phyloP scores from a whole-genome alignment of 352 stramenopile species.

The Globisporangium parvum region DNA sequence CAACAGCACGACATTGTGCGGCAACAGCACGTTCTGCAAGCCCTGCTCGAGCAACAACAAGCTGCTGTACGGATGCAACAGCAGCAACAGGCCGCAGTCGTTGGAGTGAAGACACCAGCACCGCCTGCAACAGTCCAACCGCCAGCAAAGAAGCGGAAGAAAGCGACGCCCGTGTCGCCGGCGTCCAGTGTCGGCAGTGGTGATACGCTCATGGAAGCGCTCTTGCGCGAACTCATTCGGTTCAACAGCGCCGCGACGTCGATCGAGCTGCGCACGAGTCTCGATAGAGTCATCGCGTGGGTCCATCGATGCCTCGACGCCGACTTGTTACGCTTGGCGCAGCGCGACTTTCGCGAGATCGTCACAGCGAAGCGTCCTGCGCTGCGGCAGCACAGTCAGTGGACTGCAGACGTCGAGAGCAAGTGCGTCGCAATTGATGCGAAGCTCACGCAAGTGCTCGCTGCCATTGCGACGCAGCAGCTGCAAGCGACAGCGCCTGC shows the following conservation, averaged over 20 bases:
- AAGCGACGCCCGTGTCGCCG: slow-evolving; percentile 19
- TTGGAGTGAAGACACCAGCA: slow-evolving; percentile 8
- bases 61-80: slow-evolving; percentile 11
- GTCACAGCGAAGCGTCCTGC: slow-evolving; percentile 26
- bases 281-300: slow-evolving; percentile 58
- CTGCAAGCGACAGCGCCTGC: slow-evolving; percentile 2
- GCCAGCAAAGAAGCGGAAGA: slow-evolving; percentile 32
- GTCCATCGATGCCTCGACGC: slow-evolving; percentile 45
- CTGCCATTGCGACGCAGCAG: slow-evolving; percentile 7
- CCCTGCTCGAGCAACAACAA: slow-evolving; percentile 19
- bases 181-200: slow-evolving; percentile 5
- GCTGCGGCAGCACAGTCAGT: slow-evolving; percentile 34
- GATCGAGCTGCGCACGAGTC: slow-evolving; percentile 38
- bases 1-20: slow-evolving; percentile 45
- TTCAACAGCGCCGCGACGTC: slow-evolving; percentile 39
- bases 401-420: slow-evolving; percentile 46
- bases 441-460: slow-evolving; percentile 48
- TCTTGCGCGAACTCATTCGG: slow-evolving; percentile 48
- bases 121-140: slow-evolving; percentile 4
- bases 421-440: slow-evolving; percentile 53
- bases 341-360: slow-evolving; percentile 46
- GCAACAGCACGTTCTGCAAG: slow-evolving; percentile 38
- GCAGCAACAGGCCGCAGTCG: slow-evolving; percentile 11
- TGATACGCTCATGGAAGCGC: slow-evolving; percentile 54
- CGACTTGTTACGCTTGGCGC: slow-evolving; percentile 40